These are phyloP conservation scores for Entonaema liquescens DNA, from an alignment of 495 filamentous ascomycete genomes.

Conservation along the genomic window DNA sequence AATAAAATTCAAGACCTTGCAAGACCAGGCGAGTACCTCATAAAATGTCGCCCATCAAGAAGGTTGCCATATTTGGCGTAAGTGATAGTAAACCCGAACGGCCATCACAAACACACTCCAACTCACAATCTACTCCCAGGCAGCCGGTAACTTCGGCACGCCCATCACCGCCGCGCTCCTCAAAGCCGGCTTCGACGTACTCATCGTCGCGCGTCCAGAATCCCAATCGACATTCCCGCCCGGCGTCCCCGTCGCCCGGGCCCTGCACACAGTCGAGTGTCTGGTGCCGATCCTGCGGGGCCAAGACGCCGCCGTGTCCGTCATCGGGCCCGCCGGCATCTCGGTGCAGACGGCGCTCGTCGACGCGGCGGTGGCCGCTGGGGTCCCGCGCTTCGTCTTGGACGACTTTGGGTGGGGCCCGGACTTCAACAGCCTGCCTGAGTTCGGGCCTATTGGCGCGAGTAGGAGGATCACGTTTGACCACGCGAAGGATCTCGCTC, in stretches of 20 bases:
- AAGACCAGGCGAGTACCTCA: neutral
- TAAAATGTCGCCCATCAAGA: conserved; percentile 49
- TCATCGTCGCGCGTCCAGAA: conserved; percentile 55
- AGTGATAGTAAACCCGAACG: conserved; percentile 19
- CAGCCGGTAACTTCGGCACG: conserved; percentile 61
- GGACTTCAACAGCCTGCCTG: conserved; percentile 39
- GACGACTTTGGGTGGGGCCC: conserved; percentile 62
- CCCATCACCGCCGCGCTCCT: conserved; percentile 59
- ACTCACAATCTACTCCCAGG: conserved; percentile 45
- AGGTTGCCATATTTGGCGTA: conserved; percentile 54
- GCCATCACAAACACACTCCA: neutral
- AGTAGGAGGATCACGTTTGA: conserved; percentile 39
- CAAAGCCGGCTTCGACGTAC: conserved; percentile 56
- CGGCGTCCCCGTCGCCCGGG: conserved; percentile 46
- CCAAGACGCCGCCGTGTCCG: conserved; percentile 57
- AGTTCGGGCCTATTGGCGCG: conserved; percentile 35
- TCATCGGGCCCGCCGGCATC: conserved; percentile 44
- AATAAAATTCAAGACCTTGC: neutral
- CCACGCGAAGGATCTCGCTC: conserved; percentile 48
- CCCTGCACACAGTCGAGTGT: conserved; percentile 55
- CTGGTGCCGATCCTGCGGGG: conserved; percentile 51
- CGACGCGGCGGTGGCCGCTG: conserved; percentile 60
- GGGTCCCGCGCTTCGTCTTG: conserved; percentile 60
- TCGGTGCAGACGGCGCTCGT: conserved; percentile 52
- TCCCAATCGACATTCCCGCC: conserved; percentile 46